A percentile compares a stretch with the other conserved stretches of the same genome.
Evolutionary conservation across 129 eudicot species (phyloP).

Genomic region (Saposhnikovia divaricata): DNA sequence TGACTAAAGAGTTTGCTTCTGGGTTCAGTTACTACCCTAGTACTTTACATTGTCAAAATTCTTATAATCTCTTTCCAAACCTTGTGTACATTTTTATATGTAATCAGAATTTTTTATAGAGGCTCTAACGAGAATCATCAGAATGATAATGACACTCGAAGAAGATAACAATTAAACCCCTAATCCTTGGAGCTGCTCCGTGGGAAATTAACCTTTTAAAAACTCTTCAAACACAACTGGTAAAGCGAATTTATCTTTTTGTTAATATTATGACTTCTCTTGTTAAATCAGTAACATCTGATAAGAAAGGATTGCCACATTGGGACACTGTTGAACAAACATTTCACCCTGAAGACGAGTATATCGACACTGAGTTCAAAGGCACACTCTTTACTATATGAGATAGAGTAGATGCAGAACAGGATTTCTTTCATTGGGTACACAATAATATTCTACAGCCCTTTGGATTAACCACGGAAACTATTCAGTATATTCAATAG

Average conservation of each 20-base stretch:
- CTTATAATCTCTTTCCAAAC: background rate
- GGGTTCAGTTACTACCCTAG: background rate
- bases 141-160: background rate
- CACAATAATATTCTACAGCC: background rate
- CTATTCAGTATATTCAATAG: background rate
- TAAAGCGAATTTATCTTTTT: background rate
- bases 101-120: background rate
- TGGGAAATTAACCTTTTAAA: background rate
- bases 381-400: background rate
- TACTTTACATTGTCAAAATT: background rate
- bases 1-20: background rate
- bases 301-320: background rate
- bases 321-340: background rate
- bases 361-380: background rate
- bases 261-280: background rate
- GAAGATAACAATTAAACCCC: background rate
- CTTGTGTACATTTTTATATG: background rate
- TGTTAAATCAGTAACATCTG: background rate
- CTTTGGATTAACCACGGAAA: background rate
- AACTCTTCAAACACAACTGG: background rate
- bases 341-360: background rate
- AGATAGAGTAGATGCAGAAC: background rate
- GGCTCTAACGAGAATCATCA: background rate
- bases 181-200: background rate
- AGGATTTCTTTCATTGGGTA: background rate